Percentiles rank a stretch among this genome's conserved stretches.
Evolutionary conservation across 129 eudicot species (phyloP).

Genomic region (carrot (Daucus carota)): DH1_v3.0 NC_030387.2:6132501-6133000

Average conservation of each 20-base stretch:
- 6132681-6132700: background rate
- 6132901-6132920: slow-evolving; percentile 10
- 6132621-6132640: background rate
- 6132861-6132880: slow-evolving; percentile 11
- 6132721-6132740: slow-evolving; percentile 70
- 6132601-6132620: slow-evolving; percentile 23
- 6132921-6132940: background rate
- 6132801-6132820: slow-evolving; percentile 90
- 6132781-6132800: slow-evolving; percentile 60
- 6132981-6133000: background rate
- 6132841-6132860: slow-evolving; percentile 60
- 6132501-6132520: slow-evolving; percentile 97
- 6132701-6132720: slow-evolving; percentile 19
- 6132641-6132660: background rate
- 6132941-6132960: background rate
- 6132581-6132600: slow-evolving; percentile 88
- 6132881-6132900: background rate
- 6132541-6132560: slow-evolving; percentile 56
- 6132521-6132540: slow-evolving; percentile 75
- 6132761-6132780: slow-evolving; percentile 92
- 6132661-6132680: background rate
- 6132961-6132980: background rate
- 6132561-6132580: slow-evolving; percentile 71
- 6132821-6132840: slow-evolving; percentile 55
- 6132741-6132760: slow-evolving; percentile 85